Evolutionary conservation across 768 basidiomycete species (phyloP).

Genomic region (Hericium erinaceus): DNA sequence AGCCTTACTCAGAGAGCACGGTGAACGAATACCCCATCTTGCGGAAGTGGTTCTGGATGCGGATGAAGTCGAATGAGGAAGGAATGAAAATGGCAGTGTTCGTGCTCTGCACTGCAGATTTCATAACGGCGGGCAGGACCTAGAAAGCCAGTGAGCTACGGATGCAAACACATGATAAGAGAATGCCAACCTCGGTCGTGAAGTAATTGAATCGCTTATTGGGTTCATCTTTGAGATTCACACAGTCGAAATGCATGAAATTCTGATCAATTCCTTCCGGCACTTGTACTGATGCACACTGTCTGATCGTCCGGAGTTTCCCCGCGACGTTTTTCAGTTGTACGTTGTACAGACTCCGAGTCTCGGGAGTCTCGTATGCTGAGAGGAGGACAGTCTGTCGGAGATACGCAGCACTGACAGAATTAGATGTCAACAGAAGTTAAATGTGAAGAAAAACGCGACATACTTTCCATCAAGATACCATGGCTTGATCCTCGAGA

Average conservation of each 20-base stretch:
- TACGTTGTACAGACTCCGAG: slow-evolving; percentile 67
- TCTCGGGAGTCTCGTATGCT: slow-evolving; percentile 85
- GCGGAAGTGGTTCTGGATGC: slow-evolving; percentile 79
- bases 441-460: neutral
- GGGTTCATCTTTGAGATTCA: slow-evolving; percentile 64
- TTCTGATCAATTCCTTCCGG: slow-evolving; percentile 81
- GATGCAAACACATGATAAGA: neutral
- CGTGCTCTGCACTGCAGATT: slow-evolving; percentile 87
- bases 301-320: slow-evolving; percentile 59
- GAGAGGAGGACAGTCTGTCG: slow-evolving; percentile 88
- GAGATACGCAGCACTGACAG: slow-evolving; percentile 63
- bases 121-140: slow-evolving; percentile 75
- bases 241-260: slow-evolving; percentile 67
- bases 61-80: slow-evolving; percentile 93
- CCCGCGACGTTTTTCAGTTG: slow-evolving; percentile 77
- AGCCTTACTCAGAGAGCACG: slow-evolving; percentile 79
- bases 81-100: slow-evolving; percentile 88
- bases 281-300: slow-evolving; percentile 68
- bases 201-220: slow-evolving; percentile 86
- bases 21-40: slow-evolving; percentile 66
- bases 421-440: neutral
- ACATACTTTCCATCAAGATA: slow-evolving; percentile 90
- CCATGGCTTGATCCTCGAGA: slow-evolving; percentile 97
- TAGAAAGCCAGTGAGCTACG: slow-evolving; percentile 19
- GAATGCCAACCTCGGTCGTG: slow-evolving; percentile 58